Evolutionary conservation across 345 rosid genomes (phyloP).

Genomic region (Geranium rotundifolium): DNA sequence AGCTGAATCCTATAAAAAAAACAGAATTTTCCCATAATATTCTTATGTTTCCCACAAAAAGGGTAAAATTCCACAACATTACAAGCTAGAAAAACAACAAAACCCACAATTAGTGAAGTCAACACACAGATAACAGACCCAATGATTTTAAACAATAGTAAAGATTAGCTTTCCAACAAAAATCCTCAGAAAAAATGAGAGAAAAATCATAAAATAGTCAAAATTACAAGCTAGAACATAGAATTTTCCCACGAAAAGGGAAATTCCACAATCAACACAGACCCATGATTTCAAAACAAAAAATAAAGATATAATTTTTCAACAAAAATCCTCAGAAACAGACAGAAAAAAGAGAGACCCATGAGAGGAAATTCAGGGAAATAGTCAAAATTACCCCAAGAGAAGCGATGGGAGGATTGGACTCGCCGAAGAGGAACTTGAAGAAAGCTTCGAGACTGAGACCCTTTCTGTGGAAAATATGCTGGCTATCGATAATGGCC

Average conservation of each 20-base stretch:
- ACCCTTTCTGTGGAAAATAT: conserved; percentile 37
- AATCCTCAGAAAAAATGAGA: too few relatives aligned
- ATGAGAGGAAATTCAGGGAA: too few relatives aligned
- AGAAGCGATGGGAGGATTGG: conserved; percentile 23
- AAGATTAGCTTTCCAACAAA: too few relatives aligned
- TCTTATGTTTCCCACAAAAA: neutral
- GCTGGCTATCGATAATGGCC: conserved; percentile 35
- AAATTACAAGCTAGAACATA: too few relatives aligned
- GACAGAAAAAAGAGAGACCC: neutral
- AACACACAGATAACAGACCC: too few relatives aligned
- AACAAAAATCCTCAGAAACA: neutral
- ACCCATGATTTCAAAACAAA: too few relatives aligned
- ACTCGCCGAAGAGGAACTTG: conserved; percentile 39
- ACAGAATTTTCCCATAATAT: neutral
- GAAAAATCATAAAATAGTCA: too few relatives aligned
- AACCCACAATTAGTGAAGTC: neutral
- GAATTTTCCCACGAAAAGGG: too few relatives aligned
- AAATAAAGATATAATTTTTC: too few relatives aligned
- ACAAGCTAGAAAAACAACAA: neutral
- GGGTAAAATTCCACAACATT: neutral
- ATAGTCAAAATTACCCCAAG: conserved; percentile 18
- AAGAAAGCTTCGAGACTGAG: conserved; percentile 44
- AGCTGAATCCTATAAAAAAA: too few relatives aligned
- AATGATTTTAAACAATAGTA: too few relatives aligned
- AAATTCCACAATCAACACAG: too few relatives aligned